These are phyloP conservation scores for Pichia sp. DNA, from an alignment of 1,139 yeast species.

Conservation along the genomic window DNA sequence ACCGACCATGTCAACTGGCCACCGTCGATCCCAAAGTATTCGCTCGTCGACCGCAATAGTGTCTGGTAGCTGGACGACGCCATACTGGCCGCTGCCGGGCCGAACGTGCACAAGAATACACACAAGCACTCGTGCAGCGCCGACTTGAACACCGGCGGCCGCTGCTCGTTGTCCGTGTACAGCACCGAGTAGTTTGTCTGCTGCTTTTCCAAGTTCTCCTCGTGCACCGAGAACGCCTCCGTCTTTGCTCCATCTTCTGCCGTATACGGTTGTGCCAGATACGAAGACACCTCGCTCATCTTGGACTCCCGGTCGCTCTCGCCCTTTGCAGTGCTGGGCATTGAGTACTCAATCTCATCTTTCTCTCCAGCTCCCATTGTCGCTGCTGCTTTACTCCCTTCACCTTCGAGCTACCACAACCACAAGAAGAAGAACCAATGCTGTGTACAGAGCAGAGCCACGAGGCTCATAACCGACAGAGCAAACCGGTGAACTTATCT, in stretches of 20 bases:
- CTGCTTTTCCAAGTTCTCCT: constrained; percentile 13
- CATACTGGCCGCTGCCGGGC: constrained; percentile 39
- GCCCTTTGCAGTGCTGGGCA: background rate
- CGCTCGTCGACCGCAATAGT: constrained; percentile 34
- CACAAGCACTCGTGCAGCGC: constrained; percentile 31
- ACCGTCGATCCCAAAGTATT: constrained; percentile 35
- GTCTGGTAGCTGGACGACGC: constrained; percentile 36
- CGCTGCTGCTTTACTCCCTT: background rate
- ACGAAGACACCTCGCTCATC: background rate
- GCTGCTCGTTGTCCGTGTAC: constrained; percentile 28
- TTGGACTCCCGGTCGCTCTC: background rate
- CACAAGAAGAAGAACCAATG: too few relatives aligned
- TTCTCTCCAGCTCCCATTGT: background rate
- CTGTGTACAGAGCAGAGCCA: too few relatives aligned
- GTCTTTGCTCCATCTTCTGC: background rate
- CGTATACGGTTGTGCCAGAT: background rate
- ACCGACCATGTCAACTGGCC: constrained; percentile 42
- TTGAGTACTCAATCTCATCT: background rate
- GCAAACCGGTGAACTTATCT: too few relatives aligned
- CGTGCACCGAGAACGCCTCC: background rate
- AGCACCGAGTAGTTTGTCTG: constrained; percentile 14
- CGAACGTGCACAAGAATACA: constrained; percentile 34
- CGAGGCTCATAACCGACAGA: too few relatives aligned
- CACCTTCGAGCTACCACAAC: too few relatives aligned
- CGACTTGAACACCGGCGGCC: constrained; percentile 32